Evolutionary conservation across 805 yeast species (phyloP).

Genomic region (Tetrapisispora phaffii): DNA sequence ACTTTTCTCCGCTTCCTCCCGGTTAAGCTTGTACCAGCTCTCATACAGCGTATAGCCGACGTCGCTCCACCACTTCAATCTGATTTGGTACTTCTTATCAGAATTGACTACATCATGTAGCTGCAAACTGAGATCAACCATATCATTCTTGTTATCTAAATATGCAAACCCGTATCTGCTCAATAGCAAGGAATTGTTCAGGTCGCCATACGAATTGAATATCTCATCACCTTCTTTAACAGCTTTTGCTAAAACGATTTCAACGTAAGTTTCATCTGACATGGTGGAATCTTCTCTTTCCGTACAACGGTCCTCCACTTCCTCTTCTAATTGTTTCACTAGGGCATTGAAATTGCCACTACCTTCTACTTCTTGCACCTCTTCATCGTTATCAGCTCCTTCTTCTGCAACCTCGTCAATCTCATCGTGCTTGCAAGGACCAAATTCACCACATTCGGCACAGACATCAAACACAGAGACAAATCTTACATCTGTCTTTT

Average conservation of each 20-base stretch:
- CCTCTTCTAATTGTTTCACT: conserved; percentile 23
- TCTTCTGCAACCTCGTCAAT: conserved; percentile 15
- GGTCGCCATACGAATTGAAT: conserved; percentile 75
- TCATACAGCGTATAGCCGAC: conserved; percentile 11
- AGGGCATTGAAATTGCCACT: conserved; percentile 15
- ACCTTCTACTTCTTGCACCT: conserved; percentile 8
- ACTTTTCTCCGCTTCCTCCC: conserved; percentile 9
- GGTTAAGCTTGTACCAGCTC: conserved; percentile 11
- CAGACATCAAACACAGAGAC: conserved; percentile 48
- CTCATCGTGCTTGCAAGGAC: conserved; percentile 33
- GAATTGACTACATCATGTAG: conserved; percentile 13
- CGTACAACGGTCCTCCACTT: conserved; percentile 8
- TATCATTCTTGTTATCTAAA: conserved; percentile 39
- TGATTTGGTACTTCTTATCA: conserved; percentile 7
- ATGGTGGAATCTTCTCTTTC: conserved; percentile 8
- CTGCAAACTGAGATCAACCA: conserved; percentile 34
- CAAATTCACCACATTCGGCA: conserved; percentile 37
- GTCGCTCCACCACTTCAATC: conserved; percentile 21
- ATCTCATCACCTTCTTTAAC: conserved; percentile 49
- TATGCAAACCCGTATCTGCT: conserved; percentile 73
- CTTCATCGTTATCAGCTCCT: conserved; percentile 8
- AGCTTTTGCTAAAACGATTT: conserved; percentile 41
- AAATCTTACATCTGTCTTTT: conserved; percentile 56
- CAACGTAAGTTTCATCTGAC: conserved; percentile 46
- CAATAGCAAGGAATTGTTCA: conserved; percentile 53